These are phyloP conservation scores for Claviceps pazoutovae DNA, from an alignment of 2,329 filamentous ascomycete species.

Conservation along the genomic window DNA sequence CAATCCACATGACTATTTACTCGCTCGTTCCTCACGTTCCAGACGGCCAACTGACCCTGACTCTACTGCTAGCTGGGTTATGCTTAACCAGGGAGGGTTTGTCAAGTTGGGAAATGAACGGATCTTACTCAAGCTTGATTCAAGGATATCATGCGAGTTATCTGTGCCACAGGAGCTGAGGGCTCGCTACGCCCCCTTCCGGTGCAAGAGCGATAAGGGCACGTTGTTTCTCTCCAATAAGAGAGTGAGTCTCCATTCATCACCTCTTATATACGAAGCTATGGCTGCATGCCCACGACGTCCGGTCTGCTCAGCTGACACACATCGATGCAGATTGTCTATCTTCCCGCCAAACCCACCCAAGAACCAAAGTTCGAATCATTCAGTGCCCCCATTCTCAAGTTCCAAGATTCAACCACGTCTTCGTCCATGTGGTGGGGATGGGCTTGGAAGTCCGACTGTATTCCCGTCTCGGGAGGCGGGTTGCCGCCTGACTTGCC, in stretches of 20 bases:
- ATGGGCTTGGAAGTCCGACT: conserved; percentile 73
- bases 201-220: conserved; percentile 60
- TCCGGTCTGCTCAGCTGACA: not conserved
- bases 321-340: conserved; percentile 54
- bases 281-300: not conserved
- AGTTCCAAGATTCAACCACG: conserved; percentile 74
- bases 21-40: conserved; percentile 20
- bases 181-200: conserved; percentile 48
- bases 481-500: conserved; percentile 63
- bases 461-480: conserved; percentile 70
- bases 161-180: conserved; percentile 52
- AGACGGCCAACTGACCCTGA: conserved; percentile 33
- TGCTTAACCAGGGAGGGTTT: conserved; percentile 70
- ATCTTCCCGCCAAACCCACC: conserved; percentile 61
- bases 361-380: conserved; percentile 54
- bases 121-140: conserved; percentile 65
- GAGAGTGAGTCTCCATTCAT: conserved; percentile 41
- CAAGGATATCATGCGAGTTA: conserved; percentile 63
- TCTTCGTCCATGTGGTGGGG: conserved; percentile 77
- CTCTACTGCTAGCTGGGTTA: conserved; percentile 63
- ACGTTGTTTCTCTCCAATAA: conserved; percentile 73
- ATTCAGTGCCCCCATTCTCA: conserved; percentile 78
- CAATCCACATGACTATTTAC: conserved; percentile 28
- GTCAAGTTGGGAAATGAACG: conserved; percentile 75
- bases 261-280: not conserved